These are phyloP conservation scores for Speleostelium caveatum DNA, from an alignment of 78 protist species.

Conservation along the genomic window DNA sequence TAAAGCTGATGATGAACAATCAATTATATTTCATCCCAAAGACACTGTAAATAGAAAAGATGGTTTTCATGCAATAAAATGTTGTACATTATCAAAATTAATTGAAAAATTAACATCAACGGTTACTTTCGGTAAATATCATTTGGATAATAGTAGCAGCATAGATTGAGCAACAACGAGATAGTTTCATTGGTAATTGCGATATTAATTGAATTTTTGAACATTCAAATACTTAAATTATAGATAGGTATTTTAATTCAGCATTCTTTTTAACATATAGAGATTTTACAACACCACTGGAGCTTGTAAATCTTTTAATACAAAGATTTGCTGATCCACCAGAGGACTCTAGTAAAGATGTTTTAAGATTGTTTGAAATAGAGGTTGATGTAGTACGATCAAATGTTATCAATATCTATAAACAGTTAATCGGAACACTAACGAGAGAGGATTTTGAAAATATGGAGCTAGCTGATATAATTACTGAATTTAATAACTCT, in stretches of 20 bases:
- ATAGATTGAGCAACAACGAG: background rate
- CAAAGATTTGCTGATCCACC: slow-evolving; percentile 70
- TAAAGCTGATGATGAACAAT: slow-evolving; percentile 55
- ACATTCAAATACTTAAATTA: background rate
- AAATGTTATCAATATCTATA: slow-evolving; percentile 43
- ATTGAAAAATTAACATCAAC: slow-evolving; percentile 52
- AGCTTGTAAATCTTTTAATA: slow-evolving; percentile 13
- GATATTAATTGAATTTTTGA: background rate
- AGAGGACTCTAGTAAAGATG: slow-evolving; percentile 45
- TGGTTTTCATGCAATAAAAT: slow-evolving; percentile 51
- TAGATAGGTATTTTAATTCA: slow-evolving; percentile 56
- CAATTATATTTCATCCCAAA: slow-evolving; percentile 13
- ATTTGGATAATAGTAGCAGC: background rate
- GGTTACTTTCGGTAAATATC: slow-evolving; percentile 24
- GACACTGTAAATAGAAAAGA: slow-evolving; percentile 64
- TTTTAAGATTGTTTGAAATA: slow-evolving; percentile 62
- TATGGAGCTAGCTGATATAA: background rate
- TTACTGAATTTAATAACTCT: slow-evolving; percentile 56
- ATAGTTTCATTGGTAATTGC: background rate
- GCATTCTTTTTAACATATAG: slow-evolving; percentile 70
- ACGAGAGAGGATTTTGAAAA: slow-evolving; percentile 21
- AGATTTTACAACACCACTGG: slow-evolving; percentile 73
- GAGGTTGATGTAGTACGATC: slow-evolving; percentile 51
- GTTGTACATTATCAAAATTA: slow-evolving; percentile 46
- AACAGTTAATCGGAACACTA: slow-evolving; percentile 55